Evolutionary conservation across 169 alveolate genomes (phyloP).

Genomic region (Plasmodium vinckei): DNA sequence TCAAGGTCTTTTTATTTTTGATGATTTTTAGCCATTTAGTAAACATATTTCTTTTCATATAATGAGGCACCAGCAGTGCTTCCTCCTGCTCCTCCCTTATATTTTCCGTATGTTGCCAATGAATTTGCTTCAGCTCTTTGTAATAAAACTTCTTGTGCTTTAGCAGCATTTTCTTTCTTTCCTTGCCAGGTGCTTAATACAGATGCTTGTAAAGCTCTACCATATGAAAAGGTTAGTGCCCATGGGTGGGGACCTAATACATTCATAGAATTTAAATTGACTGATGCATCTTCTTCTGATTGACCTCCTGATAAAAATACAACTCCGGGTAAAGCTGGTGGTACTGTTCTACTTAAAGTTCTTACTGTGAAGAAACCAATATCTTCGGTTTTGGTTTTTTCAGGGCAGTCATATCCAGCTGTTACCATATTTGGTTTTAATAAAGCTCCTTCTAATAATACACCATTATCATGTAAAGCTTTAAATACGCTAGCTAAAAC

Average conservation of each 20-base stretch:
- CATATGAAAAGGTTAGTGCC: slow-evolving; percentile 98
- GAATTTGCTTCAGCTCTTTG: slow-evolving; percentile 97
- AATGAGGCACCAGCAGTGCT: slow-evolving; percentile 81
- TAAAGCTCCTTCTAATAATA: slow-evolving; percentile 97
- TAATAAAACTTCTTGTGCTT: slow-evolving; percentile 96
- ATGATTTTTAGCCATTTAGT: slow-evolving; percentile 21
- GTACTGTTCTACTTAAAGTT: slow-evolving; percentile 95
- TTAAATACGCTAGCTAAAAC: slow-evolving; percentile 95
- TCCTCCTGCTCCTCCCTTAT: slow-evolving; percentile 83
- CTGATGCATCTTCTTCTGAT: slow-evolving; percentile 98
- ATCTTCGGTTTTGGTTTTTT: slow-evolving; percentile 91
- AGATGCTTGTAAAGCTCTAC: slow-evolving; percentile 98
- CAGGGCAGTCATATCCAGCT: slow-evolving; percentile 95
- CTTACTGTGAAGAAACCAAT: slow-evolving; percentile 96
- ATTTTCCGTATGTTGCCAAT: slow-evolving; percentile 90
- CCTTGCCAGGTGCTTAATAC: slow-evolving; percentile 98
- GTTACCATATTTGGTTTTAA: slow-evolving; percentile 99
- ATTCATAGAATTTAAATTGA: slow-evolving; percentile 96
- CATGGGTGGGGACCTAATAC: slow-evolving; percentile 93
- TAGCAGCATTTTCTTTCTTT: slow-evolving; percentile 93
- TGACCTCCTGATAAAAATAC: slow-evolving; percentile 99
- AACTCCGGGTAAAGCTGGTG: slow-evolving; percentile 97
- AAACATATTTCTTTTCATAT: slow-evolving; percentile 83
- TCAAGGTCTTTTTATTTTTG: too few species aligned
- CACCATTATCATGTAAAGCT: slow-evolving; percentile 95